Evolutionary conservation across 371 early-diverging fungal species (phyloP), one percentile per base, ranked within the genome.

Genomic region (Lichtheimia hyalospora): DNA sequence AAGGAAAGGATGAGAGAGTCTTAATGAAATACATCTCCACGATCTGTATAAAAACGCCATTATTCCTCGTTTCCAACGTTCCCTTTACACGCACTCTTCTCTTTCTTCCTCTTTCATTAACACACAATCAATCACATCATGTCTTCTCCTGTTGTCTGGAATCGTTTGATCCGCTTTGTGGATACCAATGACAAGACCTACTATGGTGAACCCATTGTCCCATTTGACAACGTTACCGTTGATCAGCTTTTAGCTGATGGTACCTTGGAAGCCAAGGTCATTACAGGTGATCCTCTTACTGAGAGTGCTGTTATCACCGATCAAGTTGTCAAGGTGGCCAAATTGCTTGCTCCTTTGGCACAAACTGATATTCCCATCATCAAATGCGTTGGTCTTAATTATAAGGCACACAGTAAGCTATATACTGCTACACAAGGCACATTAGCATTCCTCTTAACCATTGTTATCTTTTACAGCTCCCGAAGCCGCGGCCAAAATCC

Each of bases 341-440:
- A 42, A 5, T 58, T 84, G 8, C 70, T 84, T 18, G 68, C 84
- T 16, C 84, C 84, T 18, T 53, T 84, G 24, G 46, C 70, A 3
- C 40, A 34, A 21, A 64, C 64, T 6, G 55, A 68, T 21, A 55
- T 68, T 14, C 69, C 69, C 43, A 63, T 73, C 49, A 75, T 84
- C 60, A 75, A 77, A 39, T 81, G 87, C 57, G 76, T 86, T 51
- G 87, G 87, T 2, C 62, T 86, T 50, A 86, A 86, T 60, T 86
- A 86, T 64, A 73, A 72, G 43, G 57, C 65, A 52, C 65, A 64
- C 57, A 68, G 63, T 62, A 46, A 6, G 63, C 51, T 34, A 8
- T 0, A 34, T 34, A 2, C n/a, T n/a, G 34, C 34, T 34, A 54
- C 43, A 14, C 8, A 42, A 34, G 34, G 8, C 34, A 5, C 34